Base-by-base conservation (phyloP, 2,329 filamentous ascomycete species). In the Penicillium sp. region DNA sequence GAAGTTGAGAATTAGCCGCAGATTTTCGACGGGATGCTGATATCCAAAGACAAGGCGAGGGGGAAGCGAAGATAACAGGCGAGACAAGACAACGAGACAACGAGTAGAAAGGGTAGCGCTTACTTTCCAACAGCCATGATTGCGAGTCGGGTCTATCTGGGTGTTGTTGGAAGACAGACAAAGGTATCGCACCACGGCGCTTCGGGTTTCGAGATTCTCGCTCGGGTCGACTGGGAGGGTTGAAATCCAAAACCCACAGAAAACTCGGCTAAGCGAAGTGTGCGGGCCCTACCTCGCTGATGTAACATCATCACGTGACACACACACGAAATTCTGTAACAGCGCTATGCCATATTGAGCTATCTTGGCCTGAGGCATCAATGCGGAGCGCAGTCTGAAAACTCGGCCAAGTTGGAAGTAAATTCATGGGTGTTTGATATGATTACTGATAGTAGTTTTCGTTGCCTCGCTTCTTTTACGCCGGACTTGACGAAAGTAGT, bases 61-160 rank as follows among this genome's bases (percentile, higher is more conserved):
- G 34, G 31, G 42, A 41, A 44, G 28, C 33, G 45, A 50, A 47
- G 24, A 43, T 9, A 41, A 47, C 23, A 41, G 29, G 46, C 31
- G 57, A n/a, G 33, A 23, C 33, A 42, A 46, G 48, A 36, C 13
- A 47, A 49, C 44, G 47, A 38, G 36, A 39, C 4, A 39, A 39
- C 18, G 16, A 23, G 18, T 4, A 16, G 8, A 21, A 18, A 38
- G 36, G 54, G 45, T 49, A 50, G 55, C 46, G 78, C 82, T 79
- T 76, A 85, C 82, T 90, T 90, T 83, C 87, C 87, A 79, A 90
- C 87, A 84, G 87, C 87, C 87, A 90, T 88, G 78, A 78, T 86
- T 85, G 81, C 81, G 82, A 84, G 77, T 77, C 73, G 65, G 64
- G 70, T 68, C 70, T 74, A 72, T 74, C 71, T 69, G 60, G 65